Conservation (phyloP, 768 basidiomycete genomes). For the Mycena kentingensis region DNA sequence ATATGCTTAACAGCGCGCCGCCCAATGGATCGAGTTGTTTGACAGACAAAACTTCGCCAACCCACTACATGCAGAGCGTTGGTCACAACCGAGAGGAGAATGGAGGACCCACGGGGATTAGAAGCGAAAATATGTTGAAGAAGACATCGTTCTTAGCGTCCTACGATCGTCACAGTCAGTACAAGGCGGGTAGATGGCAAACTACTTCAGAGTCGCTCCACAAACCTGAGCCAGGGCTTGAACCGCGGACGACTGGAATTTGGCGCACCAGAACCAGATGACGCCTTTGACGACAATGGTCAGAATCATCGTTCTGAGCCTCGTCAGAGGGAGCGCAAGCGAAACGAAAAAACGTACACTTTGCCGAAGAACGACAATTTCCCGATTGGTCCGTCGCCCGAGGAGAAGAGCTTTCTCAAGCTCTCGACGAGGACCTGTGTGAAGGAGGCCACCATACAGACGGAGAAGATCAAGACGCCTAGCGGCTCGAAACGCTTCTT, state of each 20-base stretch:
- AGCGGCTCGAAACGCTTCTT: constrained; percentile 25
- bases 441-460: constrained; percentile 25
- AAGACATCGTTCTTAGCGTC: constrained; percentile 24
- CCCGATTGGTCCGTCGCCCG: constrained; percentile 14
- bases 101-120: constrained; percentile 8
- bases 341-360: constrained; percentile 6
- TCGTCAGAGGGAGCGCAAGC: not conserved
- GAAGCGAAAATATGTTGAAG: constrained; percentile 23
- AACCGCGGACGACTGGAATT: constrained; percentile 14
- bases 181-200: not conserved
- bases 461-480: constrained; percentile 23
- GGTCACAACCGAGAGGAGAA: too few species aligned
- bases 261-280: constrained; percentile 22
- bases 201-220: not conserved
- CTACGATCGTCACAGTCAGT: constrained; percentile 1
- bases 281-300: constrained; percentile 19
- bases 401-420: constrained; percentile 16
- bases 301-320: constrained; percentile 16
- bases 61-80: constrained; percentile 7
- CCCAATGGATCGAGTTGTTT: constrained; percentile 22
- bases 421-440: constrained; percentile 20
- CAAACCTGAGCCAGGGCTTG: constrained; percentile 22
- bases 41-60: constrained; percentile 20
- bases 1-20: constrained; percentile 21
- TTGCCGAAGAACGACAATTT: constrained; percentile 20